phyloP scores from a whole-genome alignment of 2,329 filamentous ascomycete species.

The Alternaria dauci region DNA sequence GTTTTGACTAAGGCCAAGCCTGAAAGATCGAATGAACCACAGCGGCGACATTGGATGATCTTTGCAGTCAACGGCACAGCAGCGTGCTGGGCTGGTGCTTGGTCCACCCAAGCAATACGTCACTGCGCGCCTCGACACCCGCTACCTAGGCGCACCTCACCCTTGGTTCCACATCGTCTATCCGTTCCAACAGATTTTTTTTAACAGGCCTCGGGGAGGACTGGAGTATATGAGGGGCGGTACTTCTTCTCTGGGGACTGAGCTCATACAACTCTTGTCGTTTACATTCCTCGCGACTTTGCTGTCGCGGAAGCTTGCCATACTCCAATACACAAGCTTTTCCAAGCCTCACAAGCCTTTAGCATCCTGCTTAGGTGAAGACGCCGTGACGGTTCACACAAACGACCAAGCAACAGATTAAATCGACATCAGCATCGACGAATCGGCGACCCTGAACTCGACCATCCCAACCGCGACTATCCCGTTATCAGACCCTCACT shows the following conservation, averaged over 20 bases:
- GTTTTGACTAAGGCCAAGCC: conserved; percentile 3
- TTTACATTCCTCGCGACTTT: conserved; percentile 1
- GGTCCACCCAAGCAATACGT: conserved; percentile 20
- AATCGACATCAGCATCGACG: background rate
- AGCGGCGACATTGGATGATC: conserved; percentile 18
- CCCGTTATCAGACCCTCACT: conserved; percentile 3
- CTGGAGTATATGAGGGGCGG: conserved; percentile 11
- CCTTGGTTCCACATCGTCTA: conserved; percentile 16
- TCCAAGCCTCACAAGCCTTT: conserved; percentile 35
- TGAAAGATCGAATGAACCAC: conserved; percentile 16
- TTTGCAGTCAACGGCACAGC: conserved; percentile 16
- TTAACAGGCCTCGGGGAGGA: conserved; percentile 4
- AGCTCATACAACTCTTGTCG: conserved; percentile 3
- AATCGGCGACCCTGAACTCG: conserved; percentile 10
- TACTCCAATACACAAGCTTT: conserved; percentile 35
- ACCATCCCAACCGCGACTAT: conserved; percentile 15
- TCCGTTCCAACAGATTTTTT: conserved; percentile 15
- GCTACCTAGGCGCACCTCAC: conserved; percentile 13
- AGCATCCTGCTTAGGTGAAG: conserved; percentile 29
- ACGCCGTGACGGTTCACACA: conserved; percentile 27
- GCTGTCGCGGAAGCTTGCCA: conserved; percentile 9
- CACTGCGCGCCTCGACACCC: conserved; percentile 21
- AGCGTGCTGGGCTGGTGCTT: conserved; percentile 8
- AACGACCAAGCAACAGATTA: conserved; percentile 3
- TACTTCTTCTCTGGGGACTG: background rate